Conservation (phyloP, 2,329 filamentous ascomycete species). For the Neospermospora avenae region DNA sequence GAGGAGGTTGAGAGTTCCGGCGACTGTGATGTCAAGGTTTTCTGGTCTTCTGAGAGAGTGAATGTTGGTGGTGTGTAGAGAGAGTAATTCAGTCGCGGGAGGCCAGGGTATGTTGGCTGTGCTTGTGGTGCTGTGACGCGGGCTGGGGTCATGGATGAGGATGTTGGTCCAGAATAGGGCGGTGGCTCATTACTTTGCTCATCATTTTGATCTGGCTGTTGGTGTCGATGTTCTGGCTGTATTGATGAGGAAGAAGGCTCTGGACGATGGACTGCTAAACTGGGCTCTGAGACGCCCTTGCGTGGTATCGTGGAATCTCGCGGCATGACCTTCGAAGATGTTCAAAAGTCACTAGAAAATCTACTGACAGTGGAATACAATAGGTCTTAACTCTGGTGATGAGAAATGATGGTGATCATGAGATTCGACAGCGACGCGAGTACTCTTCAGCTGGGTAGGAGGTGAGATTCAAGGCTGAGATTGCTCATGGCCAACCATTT, state of each 20-base stretch:
- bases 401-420: too few relatives aligned
- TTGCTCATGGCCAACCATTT: not conserved
- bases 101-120: slow-evolving; percentile 21
- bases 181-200: slow-evolving; percentile 27
- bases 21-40: slow-evolving; percentile 45
- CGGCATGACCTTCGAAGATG: not conserved
- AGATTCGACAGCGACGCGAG: too few relatives aligned
- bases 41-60: slow-evolving; percentile 47
- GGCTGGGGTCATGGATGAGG: slow-evolving; percentile 3
- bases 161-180: slow-evolving; percentile 29
- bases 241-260: slow-evolving; percentile 13
- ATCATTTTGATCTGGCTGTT: slow-evolving; percentile 17
- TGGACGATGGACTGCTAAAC: slow-evolving; percentile 21
- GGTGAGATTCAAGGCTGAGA: slow-evolving; percentile 13
- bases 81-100: slow-evolving; percentile 29
- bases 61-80: slow-evolving; percentile 50
- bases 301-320: slow-evolving; percentile 10
- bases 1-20: slow-evolving; percentile 48
- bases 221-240: not conserved
- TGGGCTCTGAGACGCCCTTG: slow-evolving; percentile 22
- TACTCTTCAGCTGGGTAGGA: slow-evolving; percentile 8
- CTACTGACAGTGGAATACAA: too few relatives aligned
- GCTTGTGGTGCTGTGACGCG: slow-evolving; percentile 5
- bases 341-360: not conserved
- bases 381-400: too few relatives aligned